Base-by-base conservation (phyloP, 2,329 filamentous ascomycete genomes). In the Penicillium digitatum region DNA sequence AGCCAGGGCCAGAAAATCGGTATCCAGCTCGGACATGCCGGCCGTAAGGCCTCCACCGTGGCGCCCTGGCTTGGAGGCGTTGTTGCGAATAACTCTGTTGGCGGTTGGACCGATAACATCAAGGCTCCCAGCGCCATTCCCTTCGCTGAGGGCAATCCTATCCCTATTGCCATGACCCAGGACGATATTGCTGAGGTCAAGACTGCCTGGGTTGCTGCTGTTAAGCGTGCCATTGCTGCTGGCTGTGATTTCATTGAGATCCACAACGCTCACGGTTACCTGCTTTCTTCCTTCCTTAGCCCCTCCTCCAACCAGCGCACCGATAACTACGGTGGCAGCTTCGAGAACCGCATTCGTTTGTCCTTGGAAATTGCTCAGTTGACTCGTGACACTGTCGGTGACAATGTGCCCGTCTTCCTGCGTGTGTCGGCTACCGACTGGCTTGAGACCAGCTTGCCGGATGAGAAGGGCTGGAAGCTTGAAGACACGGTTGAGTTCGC, bases 21-120 rank as follows among this genome's bases (percentile, higher is more conserved):
- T 54, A 87, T 95, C 58, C 91, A 96, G 76, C 81, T 96, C 6
- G 89, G 78, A 3, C 91, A 96, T 67, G 90, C 90, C 0, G 91
- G 91, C 20, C 73, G 83, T 27, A 86, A 86, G 66, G 82, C 82
- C 12, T 79, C 75, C 55, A 83, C 81, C 3, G 77, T 83, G 10
- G 78, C 83, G 0, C 83, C 83, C 1, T 78, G 75, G 75, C 39
- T 76, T 27, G 67, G 69, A 7, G 62, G 62, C 5, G 64, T 66
- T n/a, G 60, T 63, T 9, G 71, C 88, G 0, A 76, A 75, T 0
- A 76, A 80, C 52, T 79, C 79, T 14, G 72, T 80, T 20, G 80
- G 80, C 55, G 83, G 83, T 51, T 79, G 80, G 78, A 71, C 81
- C 45, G 70, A 81, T 57, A 77, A 83, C 52, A 77, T 83, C 9